Evolutionary conservation across 768 basidiomycete species (phyloP), one percentile per base, ranked within the genome.

Genomic region (Leucosporidium yakuticum): DNA sequence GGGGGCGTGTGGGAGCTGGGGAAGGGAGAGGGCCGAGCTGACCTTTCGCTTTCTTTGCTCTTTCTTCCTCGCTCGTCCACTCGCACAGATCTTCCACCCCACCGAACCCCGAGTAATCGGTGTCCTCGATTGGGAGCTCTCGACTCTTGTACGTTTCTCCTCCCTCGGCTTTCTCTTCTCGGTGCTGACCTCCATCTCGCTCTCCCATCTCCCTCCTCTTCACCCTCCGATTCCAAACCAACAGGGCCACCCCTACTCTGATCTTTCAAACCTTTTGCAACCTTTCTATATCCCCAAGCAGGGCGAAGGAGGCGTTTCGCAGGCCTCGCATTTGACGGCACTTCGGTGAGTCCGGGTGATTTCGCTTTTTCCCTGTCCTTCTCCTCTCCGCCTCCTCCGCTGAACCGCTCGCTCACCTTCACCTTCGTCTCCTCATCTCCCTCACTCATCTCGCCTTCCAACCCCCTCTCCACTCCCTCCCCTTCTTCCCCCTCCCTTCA

Each of bases 121-220:
- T 8, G 91, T 99, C 49, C 79, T 99, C 60, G 95, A 99, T 76
- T 99, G 95, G 95, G 95, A 99, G 77, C 81, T 99, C 32, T 96
- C 91, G 76, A 97, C 95, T 0, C 84, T 99, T 15, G 94, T 93
- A 9, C 91, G 89, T 75, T 90, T 15, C 19, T 51, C 51, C 25
- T 53, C 23, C 15, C 48, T 21, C 2, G 8, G 39, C 6, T 8
- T 15, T 23, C 55, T n/a, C 14, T 44, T 3, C 57, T 39, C 39
- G 12, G 23, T 3, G 11, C 31, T 5, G 23, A 44, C 36, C 15
- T 12, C 8, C n/a, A n/a, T n/a, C n/a, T n/a, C n/a, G n/a, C n/a
- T n/a, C n/a, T n/a, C n/a, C n/a, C n/a, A n/a, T n/a, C n/a, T n/a
- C n/a, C n/a, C n/a, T n/a, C n/a, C n/a, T n/a, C n/a, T n/a, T n/a